phyloP scores from a whole-genome alignment of 1,284 basidiomycete genomes.

The Vanrija sp. region DNA sequence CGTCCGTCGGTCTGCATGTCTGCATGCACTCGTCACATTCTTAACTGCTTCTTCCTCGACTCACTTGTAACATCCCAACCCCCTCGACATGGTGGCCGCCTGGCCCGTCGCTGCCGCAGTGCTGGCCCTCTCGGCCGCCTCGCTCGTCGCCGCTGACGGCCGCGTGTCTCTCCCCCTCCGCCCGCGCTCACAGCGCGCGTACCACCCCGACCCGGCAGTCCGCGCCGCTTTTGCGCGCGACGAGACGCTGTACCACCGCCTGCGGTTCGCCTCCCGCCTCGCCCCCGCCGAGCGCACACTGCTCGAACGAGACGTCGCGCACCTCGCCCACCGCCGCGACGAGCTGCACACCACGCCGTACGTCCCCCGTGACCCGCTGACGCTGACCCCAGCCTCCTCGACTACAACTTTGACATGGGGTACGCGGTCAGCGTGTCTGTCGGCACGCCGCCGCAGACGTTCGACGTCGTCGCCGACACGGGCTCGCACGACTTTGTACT shows the following conservation, averaged over 20 bases:
- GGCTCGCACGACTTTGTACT: conserved; percentile 85
- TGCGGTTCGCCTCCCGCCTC: conserved; percentile 29
- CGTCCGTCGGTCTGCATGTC: no score
- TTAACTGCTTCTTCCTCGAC: no score
- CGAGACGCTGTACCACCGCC: conserved; percentile 24
- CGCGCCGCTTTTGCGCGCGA: conserved; percentile 30
- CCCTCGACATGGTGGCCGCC: no score
- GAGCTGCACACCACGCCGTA: background rate
- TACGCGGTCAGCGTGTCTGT: background rate
- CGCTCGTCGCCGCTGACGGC: no score
- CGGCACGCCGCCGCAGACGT: conserved; percentile 66
- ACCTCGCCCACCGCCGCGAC: background rate
- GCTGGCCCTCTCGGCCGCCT: no score
- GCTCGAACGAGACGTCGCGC: conserved; percentile 17
- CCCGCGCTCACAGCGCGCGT: conserved; percentile 15
- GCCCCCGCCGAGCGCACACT: conserved; percentile 15
- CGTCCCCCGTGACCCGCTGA: background rate
- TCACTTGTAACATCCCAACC: no score
- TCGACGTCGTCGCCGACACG: conserved; percentile 84
- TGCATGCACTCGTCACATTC: no score
- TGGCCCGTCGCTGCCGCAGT: no score
- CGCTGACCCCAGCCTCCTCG: background rate
- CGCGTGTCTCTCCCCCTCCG: no score
- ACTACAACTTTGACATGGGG: conserved; percentile 22
- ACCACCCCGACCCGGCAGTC: conserved; percentile 26